Percentiles rank a stretch among this genome's conserved stretches.
Conservation (phyloP, 208 protist genomes). For the Leishmania major region DNA sequence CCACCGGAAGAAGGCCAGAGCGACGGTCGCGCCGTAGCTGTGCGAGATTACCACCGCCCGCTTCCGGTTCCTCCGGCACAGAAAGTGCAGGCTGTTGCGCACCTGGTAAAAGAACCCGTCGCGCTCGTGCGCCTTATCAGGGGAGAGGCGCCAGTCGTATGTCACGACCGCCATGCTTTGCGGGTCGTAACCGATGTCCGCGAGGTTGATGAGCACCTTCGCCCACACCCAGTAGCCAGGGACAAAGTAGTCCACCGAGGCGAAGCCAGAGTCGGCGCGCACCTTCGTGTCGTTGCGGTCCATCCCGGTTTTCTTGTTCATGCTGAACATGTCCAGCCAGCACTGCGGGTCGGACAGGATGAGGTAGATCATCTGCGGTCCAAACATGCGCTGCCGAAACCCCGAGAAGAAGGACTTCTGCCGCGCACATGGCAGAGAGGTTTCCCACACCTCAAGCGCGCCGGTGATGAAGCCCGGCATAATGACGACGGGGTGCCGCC, state of each 20-base stretch:
- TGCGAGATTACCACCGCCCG: slow-evolving; percentile 85
- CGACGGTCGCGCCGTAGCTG: slow-evolving; percentile 86
- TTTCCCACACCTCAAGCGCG: slow-evolving; percentile 89
- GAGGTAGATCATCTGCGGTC: slow-evolving; percentile 75
- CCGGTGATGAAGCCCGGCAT: slow-evolving; percentile 87
- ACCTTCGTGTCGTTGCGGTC: slow-evolving; percentile 84
- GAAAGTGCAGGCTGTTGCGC: slow-evolving; percentile 63
- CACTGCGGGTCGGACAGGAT: slow-evolving; percentile 75
- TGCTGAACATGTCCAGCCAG: slow-evolving; percentile 78
- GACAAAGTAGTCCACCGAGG: slow-evolving; percentile 89
- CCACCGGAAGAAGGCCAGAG: slow-evolving; percentile 90
- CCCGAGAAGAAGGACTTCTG: slow-evolving; percentile 45
- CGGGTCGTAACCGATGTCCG: slow-evolving; percentile 92
- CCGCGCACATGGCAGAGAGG: slow-evolving; percentile 51
- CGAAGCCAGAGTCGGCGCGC: slow-evolving; percentile 81
- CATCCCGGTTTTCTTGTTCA: slow-evolving; percentile 66
- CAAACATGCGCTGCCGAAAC: slow-evolving; percentile 87
- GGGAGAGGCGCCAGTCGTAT: slow-evolving; percentile 94
- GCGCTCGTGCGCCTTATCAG: slow-evolving; percentile 61
- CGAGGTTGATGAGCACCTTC: slow-evolving; percentile 92
- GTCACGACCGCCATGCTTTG: slow-evolving; percentile 86
- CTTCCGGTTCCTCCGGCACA: slow-evolving; percentile 74
- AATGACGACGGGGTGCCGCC: slow-evolving; percentile 80
- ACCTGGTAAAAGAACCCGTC: slow-evolving; percentile 88
- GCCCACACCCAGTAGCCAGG: slow-evolving; percentile 93